Conservation (phyloP, 2,329 filamentous ascomycete species). For the Dactylonectria macrodidyma region DNA sequence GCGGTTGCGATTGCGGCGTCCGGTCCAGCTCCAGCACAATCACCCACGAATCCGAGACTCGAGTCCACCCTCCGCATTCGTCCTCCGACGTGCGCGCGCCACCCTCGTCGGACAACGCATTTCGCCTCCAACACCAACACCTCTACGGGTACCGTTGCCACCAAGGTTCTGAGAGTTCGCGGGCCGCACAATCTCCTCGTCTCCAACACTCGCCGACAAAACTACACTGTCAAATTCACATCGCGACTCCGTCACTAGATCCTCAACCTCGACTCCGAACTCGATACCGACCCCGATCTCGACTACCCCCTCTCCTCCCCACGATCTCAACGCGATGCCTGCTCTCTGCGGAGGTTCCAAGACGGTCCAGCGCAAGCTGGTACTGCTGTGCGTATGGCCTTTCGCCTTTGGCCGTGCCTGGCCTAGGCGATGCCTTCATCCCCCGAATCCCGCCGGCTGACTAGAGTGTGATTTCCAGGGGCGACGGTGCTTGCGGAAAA, state of each 20-base stretch:
- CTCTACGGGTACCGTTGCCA: background rate
- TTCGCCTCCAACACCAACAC: background rate
- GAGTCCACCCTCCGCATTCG: constrained; percentile 23
- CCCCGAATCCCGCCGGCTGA: constrained; percentile 30
- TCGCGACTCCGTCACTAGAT: constrained; percentile 8
- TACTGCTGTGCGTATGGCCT: constrained; percentile 76
- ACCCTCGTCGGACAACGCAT: background rate
- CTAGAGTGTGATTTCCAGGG: constrained; percentile 65
- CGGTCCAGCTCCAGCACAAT: background rate
- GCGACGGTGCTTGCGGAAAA: constrained; percentile 97
- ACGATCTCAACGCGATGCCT: constrained; percentile 41
- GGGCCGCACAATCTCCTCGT: background rate
- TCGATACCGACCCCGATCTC: constrained; percentile 23
- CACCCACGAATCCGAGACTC: constrained; percentile 15
- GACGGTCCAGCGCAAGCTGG: constrained; percentile 95
- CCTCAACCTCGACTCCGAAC: constrained; percentile 5
- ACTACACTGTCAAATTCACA: background rate
- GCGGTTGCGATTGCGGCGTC: constrained; percentile 26
- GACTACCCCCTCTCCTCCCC: constrained; percentile 13
- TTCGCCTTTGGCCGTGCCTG: background rate
- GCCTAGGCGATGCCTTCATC: constrained; percentile 9
- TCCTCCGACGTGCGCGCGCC: constrained; percentile 8
- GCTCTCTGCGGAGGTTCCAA: constrained; percentile 79
- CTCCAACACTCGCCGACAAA: background rate
- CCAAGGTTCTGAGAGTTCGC: constrained; percentile 30